Conservation (phyloP, 2,329 filamentous ascomycete genomes). For the Neophaeococcomyces mojaviensis region DNA sequence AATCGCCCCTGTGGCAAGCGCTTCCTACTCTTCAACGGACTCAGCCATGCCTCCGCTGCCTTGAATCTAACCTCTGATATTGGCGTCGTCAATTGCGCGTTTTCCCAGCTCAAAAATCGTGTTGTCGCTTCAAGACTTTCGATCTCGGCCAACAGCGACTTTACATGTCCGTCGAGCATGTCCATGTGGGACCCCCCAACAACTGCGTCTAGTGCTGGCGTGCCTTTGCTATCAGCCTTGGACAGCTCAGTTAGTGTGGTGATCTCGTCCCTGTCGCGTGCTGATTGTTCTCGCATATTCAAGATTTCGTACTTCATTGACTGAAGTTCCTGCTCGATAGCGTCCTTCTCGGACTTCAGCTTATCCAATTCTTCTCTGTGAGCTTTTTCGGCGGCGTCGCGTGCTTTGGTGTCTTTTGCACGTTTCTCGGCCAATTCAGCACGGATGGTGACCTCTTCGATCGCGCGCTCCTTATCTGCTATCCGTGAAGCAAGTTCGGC, state of each 20-base stretch:
- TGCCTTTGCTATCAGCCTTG: conserved; percentile 30
- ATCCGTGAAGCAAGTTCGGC: conserved; percentile 67
- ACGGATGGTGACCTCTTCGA: conserved; percentile 77
- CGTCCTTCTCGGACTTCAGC: conserved; percentile 29
- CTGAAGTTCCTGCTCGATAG: conserved; percentile 29
- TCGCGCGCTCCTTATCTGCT: conserved; percentile 67
- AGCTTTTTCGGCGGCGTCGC: conserved; percentile 49
- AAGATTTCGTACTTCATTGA: conserved; percentile 31
- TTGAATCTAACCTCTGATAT: conserved; percentile 8
- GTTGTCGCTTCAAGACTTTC: conserved; percentile 39
- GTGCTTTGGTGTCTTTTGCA: conserved; percentile 75
- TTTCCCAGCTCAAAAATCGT: conserved; percentile 39
- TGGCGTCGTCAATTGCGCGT: conserved; percentile 27
- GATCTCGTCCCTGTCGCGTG: conserved; percentile 35
- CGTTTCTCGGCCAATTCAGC: conserved; percentile 86
- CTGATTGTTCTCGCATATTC: conserved; percentile 33
- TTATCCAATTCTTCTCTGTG: conserved; percentile 36
- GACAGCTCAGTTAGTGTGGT: conserved; percentile 35
- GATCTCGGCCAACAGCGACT: conserved; percentile 30
- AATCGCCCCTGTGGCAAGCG: no score
- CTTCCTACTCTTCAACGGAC: conserved; percentile 15
- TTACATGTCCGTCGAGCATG: conserved; percentile 26
- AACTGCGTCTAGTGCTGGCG: conserved; percentile 26
- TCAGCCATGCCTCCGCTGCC: conserved; percentile 36
- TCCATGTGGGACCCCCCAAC: no score